These are phyloP conservation scores for Furcasterigmium furcatum DNA, from an alignment of 2,329 filamentous ascomycete species.

Conservation along the genomic window DNA sequence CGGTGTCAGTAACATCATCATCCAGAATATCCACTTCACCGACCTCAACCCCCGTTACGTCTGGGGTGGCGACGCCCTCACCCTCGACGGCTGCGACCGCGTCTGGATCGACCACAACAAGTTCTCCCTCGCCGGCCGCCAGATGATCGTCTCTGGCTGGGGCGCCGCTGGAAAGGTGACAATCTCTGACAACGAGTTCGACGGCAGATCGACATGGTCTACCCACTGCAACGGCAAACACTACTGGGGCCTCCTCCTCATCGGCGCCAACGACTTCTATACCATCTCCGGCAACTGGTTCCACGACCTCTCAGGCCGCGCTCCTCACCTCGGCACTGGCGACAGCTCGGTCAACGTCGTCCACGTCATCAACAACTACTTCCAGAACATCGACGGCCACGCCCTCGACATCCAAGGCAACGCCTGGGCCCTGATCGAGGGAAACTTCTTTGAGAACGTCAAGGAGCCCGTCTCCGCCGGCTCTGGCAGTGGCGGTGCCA, in stretches of 20 bases:
- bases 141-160: constrained; percentile 34
- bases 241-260: constrained; percentile 27
- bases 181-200: constrained; percentile 34
- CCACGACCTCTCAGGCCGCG: constrained; percentile 21
- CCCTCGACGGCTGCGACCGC: constrained; percentile 24
- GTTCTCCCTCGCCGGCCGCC: constrained; percentile 34
- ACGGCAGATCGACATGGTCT: constrained; percentile 26
- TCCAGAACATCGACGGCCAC: constrained; percentile 31
- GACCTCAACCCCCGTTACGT: constrained; percentile 33
- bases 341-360: constrained; percentile 11
- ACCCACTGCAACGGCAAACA: constrained; percentile 24
- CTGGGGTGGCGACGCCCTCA: constrained; percentile 28
- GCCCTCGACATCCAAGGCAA: constrained; percentile 47
- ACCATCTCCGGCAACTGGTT: constrained; percentile 20
- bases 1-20: constrained; percentile 42
- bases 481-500: constrained; percentile 14
- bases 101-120: constrained; percentile 32
- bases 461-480: constrained; percentile 30
- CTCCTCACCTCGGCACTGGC: constrained; percentile 18
- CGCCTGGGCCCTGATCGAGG: constrained; percentile 19
- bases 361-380: constrained; percentile 24
- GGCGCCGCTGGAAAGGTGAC: constrained; percentile 25
- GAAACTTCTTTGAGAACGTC: constrained; percentile 34
- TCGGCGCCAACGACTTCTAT: constrained; percentile 20
- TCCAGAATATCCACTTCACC: constrained; percentile 46